Base-by-base conservation (phyloP, 352 stramenopile species). In the Globisporangium abappressorium region DNA sequence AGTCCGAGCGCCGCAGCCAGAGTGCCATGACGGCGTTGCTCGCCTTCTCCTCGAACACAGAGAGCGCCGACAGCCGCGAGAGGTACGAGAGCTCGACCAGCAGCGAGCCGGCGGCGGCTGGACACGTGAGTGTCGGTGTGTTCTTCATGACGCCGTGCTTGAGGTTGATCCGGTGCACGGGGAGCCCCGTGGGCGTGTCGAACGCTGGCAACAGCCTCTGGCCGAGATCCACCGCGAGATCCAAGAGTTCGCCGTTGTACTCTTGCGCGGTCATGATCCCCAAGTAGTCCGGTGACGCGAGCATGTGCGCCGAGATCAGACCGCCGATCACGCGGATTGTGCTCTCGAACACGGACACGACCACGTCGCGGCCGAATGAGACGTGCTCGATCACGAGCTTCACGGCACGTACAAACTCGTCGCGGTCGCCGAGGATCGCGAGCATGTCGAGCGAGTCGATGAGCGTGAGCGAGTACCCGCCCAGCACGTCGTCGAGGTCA, bases 161-260 rank as follows among this genome's bases (percentile, higher is more conserved):
- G 26, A 99, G 74, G 72, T 99, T 99, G n/a, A 99, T 85, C 7
- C 94, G 97, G 43, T 98, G 96, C 64, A 97, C 98, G 1, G 98
- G 97, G 54, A 99, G 94, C 2, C 76, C 80, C n/a, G 97, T 99
- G 7, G 84, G 78, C 0, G 97, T 99, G 43, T 98, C 79, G 74
- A 99, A 99, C 34, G 98, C 98, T 28, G 92, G 91, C 15, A 99
- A 63, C n/a, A 99, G 76, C 11, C 98, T 81, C 43, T 92, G 77
- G 14, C 94, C 98, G 41, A 99, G 79, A 74, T 99, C 98, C 34
- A 92, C 71, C 0, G 98, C 97, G 26, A 99, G 78, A 12, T 76
- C 65, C 30, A 99, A 70, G 12, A 99, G 85, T 70, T 98, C 91
- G 8, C 91, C 96, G 64, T 96, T 70, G 77, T 99, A 99, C 61